These are phyloP conservation scores for Boletus subcaerulescens DNA, from an alignment of 768 basidiomycete species.

Conservation along the genomic window DNA sequence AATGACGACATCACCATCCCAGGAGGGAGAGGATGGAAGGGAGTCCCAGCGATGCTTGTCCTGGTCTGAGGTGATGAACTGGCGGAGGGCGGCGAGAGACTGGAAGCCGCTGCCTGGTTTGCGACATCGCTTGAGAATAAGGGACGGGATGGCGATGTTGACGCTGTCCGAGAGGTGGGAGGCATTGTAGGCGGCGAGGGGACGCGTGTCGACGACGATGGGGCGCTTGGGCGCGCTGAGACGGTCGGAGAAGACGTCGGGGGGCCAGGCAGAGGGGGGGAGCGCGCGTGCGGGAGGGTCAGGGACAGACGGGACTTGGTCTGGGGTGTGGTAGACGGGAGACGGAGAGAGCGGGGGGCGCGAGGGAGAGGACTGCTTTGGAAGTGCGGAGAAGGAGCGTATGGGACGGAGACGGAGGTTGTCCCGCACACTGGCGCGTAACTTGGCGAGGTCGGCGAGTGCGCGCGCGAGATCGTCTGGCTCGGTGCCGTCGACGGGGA, in stretches of 20 bases:
- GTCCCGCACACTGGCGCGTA: conserved; percentile 69
- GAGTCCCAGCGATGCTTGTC: conserved; percentile 71
- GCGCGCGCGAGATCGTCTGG: conserved; percentile 61
- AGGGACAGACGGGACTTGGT: background rate
- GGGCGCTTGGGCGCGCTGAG: conserved; percentile 52
- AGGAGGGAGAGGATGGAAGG: conserved; percentile 46
- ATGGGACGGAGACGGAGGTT: conserved; percentile 80
- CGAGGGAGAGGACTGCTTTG: conserved; percentile 34
- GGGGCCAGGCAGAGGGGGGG: conserved; percentile 37
- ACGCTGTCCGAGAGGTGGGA: conserved; percentile 67
- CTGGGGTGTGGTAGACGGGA: conserved; percentile 53
- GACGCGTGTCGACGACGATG: conserved; percentile 80
- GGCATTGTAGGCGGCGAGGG: conserved; percentile 59
- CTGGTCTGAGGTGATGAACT: conserved; percentile 78
- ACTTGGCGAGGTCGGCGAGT: conserved; percentile 61
- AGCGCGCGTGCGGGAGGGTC: conserved; percentile 23
- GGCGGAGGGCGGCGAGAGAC: conserved; percentile 64
- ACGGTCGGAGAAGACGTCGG: conserved; percentile 46
- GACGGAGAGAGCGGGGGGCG: conserved; percentile 35
- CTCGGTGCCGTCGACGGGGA: conserved; percentile 29
- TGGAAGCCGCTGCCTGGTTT: conserved; percentile 69
- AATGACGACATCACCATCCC: conserved; percentile 70
- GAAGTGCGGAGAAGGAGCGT: conserved; percentile 52
- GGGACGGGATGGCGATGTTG: conserved; percentile 84
- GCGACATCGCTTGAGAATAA: conserved; percentile 83